These are phyloP conservation scores for Tylopilus cervinicoccineus DNA, from an alignment of 768 basidiomycete genomes.

Conservation along the genomic window DNA sequence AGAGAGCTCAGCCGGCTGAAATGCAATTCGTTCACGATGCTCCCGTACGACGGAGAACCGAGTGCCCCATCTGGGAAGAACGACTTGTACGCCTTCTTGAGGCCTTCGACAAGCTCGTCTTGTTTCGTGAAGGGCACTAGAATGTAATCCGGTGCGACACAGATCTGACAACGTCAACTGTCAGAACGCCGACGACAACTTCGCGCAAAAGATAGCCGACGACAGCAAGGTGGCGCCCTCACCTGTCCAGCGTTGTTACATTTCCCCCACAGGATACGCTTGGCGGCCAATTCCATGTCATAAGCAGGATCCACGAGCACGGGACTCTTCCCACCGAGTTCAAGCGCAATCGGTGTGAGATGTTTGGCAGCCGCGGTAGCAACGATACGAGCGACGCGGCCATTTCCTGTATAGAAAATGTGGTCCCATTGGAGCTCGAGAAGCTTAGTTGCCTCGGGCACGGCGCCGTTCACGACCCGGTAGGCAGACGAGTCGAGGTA, in stretches of 20 bases:
- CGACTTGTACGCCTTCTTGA: constrained; percentile 39
- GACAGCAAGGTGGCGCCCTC: background rate
- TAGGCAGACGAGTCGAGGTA: constrained; percentile 52
- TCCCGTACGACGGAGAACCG: constrained; percentile 38
- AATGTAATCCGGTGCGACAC: constrained; percentile 43
- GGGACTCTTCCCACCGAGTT: constrained; percentile 41
- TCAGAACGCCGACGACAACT: background rate
- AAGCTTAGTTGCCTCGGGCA: constrained; percentile 35
- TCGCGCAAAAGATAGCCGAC: background rate
- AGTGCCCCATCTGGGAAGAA: constrained; percentile 57
- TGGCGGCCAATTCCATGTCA: constrained; percentile 51
- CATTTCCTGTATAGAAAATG: constrained; percentile 38
- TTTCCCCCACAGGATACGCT: constrained; percentile 67
- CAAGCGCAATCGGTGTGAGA: constrained; percentile 33
- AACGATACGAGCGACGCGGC: constrained; percentile 23
- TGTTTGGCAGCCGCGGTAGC: constrained; percentile 25
- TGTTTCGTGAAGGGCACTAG: constrained; percentile 40
- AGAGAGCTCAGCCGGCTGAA: constrained; percentile 50
- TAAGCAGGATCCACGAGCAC: constrained; percentile 41
- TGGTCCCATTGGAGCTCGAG: constrained; percentile 31
- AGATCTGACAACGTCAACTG: constrained; percentile 27
- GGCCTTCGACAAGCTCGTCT: constrained; percentile 42
- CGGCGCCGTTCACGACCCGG: constrained; percentile 48
- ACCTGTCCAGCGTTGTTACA: constrained; percentile 63
- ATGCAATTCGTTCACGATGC: constrained; percentile 53